Evolutionary conservation across 768 basidiomycete species (phyloP).

Genomic region (Pleurotus platypus): DNA sequence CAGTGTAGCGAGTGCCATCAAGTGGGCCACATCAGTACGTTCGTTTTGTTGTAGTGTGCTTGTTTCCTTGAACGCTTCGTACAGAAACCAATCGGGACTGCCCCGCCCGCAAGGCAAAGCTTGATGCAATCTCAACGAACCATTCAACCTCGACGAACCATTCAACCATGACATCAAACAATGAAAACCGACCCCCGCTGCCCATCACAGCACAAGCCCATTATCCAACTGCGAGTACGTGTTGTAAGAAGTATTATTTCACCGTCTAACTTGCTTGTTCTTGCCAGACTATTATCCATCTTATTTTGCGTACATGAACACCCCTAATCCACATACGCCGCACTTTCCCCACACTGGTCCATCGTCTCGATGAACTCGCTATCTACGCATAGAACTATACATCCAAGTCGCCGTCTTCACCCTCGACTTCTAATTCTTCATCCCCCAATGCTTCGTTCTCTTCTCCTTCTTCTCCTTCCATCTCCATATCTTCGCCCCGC

Average conservation of each 20-base stretch:
- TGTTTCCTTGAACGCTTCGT: not conserved
- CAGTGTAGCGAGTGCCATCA: conserved; percentile 8
- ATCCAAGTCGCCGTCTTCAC: not conserved
- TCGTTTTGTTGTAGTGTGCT: not conserved
- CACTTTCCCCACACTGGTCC: too few species aligned
- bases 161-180: too few species aligned
- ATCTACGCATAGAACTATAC: not conserved
- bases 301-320: too few species aligned
- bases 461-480: not conserved
- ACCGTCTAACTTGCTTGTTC: too few species aligned
- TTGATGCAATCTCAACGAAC: not conserved
- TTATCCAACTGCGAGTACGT: too few species aligned
- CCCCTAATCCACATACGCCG: too few species aligned
- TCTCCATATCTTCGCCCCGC: not conserved
- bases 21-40: conserved; percentile 11
- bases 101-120: not conserved
- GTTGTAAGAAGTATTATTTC: too few species aligned
- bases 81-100: not conserved
- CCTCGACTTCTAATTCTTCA: conserved; percentile 4
- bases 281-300: too few species aligned
- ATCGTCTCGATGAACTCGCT: too few species aligned
- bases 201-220: too few species aligned
- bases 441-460: not conserved
- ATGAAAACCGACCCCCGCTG: not conserved
- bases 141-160: not conserved